Evolutionary conservation across 2,329 filamentous ascomycete species (phyloP), one percentile per base, ranked within the genome.

Genomic region (Fonsecaea multimorphosa): DNA sequence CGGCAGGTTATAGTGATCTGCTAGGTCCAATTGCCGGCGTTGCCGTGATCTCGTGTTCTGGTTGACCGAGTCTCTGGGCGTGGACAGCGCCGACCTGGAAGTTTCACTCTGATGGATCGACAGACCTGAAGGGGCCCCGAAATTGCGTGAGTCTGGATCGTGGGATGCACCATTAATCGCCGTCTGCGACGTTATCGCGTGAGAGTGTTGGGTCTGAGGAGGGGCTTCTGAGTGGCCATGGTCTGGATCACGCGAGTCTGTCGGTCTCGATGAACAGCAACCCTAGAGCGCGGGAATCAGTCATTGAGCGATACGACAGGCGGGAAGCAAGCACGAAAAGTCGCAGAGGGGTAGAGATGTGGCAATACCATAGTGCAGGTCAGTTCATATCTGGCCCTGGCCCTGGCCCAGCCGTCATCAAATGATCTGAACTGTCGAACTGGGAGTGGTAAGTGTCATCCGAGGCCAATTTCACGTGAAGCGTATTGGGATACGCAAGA

Each of bases 1-100:
- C 0, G 90, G 89, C 71, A 86, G 85, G 73, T 92, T 91, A 74
- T 90, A 89, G 74, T 90, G 89, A 72, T 90, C 84, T 54, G 72
- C 74, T 29, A 82, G 70, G 0, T 79, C 76, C 31, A 77, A 66
- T 12, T 73, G 66, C 40, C 55, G 65, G 27, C 24, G 46, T 31
- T 54, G 63, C 9, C 32, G 64, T 31, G 61, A 61, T 19, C 54
- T 54, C 8, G 40, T 12, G 57, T 68, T 54, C 14, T 60, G 29
- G 22, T 64, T 53, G 12, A 59, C 57, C 9, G 66, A 66, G 8
- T 62, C 59, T 40, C 62, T 32, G 22, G 63, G 65, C 1, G 63
- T 69, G 16, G 69, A 68, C 14, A 68, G 55, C 16, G 69, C 65
- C 16, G 67, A 68, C 34, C 63, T 58, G 14, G 64, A 68, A 12